Conservation (phyloP, 768 basidiomycete genomes). For the Suillus subaureus region DNA sequence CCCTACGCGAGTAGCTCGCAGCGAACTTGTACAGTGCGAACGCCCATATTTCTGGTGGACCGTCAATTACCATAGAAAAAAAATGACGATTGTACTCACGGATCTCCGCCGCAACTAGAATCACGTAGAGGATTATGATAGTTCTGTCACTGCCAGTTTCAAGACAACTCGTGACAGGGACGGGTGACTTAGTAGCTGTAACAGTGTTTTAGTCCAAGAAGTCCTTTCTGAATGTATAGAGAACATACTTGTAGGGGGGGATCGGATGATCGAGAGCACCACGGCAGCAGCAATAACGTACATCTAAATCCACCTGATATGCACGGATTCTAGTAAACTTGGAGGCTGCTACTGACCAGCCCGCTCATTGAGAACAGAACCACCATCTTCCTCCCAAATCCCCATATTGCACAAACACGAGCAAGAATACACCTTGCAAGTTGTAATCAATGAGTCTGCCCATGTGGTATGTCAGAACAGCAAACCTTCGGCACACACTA, state of each 20-base stretch:
- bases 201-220: neutral
- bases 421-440: neutral
- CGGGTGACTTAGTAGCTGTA: neutral
- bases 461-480: too few relatives aligned
- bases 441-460: too few relatives aligned
- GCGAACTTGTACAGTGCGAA: constrained; percentile 1
- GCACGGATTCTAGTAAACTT: neutral
- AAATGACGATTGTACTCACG: neutral
- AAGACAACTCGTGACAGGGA: constrained; percentile 5
- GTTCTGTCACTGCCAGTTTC: neutral
- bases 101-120: neutral
- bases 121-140: constrained; percentile 2
- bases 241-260: constrained; percentile 1
- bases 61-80: neutral
- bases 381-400: neutral
- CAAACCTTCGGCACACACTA: constrained; percentile 6
- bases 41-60: constrained; percentile 1
- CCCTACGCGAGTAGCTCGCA: neutral
- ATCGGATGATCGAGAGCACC: neutral
- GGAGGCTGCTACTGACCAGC: neutral
- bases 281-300: neutral
- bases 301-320: neutral
- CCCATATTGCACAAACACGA: constrained; percentile 4
- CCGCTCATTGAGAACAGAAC: neutral
- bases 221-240: neutral